Evolutionary conservation across 768 basidiomycete species (phyloP).

Genomic region (Kwoniella dendrophila): DNA sequence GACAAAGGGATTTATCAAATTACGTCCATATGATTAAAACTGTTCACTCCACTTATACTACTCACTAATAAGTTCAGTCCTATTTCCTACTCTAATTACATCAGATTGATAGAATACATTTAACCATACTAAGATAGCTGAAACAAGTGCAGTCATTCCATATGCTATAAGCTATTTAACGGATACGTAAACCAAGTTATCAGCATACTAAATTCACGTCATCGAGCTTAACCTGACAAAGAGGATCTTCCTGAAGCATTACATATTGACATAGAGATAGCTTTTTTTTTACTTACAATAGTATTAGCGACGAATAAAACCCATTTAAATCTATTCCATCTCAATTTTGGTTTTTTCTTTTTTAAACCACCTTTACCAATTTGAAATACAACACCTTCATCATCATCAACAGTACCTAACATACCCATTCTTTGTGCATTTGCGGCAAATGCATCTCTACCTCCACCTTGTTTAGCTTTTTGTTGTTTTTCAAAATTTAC

Average conservation of each 20-base stretch:
- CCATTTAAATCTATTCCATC: conserved; percentile 89
- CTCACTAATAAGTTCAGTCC: conserved; percentile 64
- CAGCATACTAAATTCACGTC: neutral
- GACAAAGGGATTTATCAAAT: too few species aligned
- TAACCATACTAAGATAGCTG: conserved; percentile 75
- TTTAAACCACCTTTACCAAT: conserved; percentile 58
- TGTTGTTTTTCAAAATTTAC: conserved; percentile 41
- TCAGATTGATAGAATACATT: conserved; percentile 71
- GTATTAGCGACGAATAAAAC: conserved; percentile 68
- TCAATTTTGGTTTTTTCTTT: conserved; percentile 60
- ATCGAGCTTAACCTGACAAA: neutral
- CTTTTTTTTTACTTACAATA: conserved; percentile 57
- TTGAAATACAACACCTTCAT: conserved; percentile 53
- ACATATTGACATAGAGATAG: neutral
- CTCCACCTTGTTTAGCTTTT: conserved; percentile 63
- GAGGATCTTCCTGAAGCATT: neutral
- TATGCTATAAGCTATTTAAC: conserved; percentile 63
- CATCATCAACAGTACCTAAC: conserved; percentile 64
- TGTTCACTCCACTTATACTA: too few species aligned
- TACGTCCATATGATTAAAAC: too few species aligned
- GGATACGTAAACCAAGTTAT: neutral
- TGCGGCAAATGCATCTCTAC: conserved; percentile 67
- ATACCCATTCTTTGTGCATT: conserved; percentile 64
- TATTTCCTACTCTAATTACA: conserved; percentile 72
- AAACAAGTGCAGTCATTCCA: conserved; percentile 65